A percentile compares a stretch with the other conserved stretches of the same genome.
Evolutionary conservation across 495 filamentous ascomycete species (phyloP).

Genomic region (Lasiosphaeria hispida): DNA sequence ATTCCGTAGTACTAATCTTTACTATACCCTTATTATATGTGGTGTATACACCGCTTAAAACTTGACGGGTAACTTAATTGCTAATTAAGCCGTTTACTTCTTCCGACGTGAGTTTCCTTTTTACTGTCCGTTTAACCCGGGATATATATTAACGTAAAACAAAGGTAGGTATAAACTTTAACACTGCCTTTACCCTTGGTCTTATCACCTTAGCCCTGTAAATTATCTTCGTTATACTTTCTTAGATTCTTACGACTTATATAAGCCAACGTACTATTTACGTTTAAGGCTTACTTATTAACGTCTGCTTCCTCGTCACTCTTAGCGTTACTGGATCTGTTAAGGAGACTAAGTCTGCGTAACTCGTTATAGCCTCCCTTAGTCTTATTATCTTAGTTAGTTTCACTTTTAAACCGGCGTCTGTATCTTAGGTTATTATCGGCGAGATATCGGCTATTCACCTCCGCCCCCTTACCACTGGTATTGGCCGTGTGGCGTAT

Average conservation of each 20-base stretch:
- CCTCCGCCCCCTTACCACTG: constrained; percentile 56
- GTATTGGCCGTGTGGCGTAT: constrained; percentile 52
- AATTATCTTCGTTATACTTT: constrained; percentile 51
- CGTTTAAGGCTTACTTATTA: constrained; percentile 43
- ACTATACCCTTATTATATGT: constrained; percentile 49
- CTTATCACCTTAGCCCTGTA: constrained; percentile 53
- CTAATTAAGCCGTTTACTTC: too few relatives aligned
- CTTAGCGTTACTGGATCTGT: constrained; percentile 51
- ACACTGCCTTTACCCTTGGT: constrained; percentile 43
- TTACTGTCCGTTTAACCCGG: too few relatives aligned
- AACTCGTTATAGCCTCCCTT: constrained; percentile 49
- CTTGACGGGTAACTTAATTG: too few relatives aligned
- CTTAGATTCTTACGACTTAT: constrained; percentile 47
- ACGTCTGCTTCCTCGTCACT: constrained; percentile 33
- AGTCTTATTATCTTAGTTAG: constrained; percentile 56
- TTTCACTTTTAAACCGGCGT: constrained; percentile 51
- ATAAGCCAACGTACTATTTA: constrained; percentile 50
- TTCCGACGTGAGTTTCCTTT: too few relatives aligned
- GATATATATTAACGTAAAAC: too few relatives aligned
- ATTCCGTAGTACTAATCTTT: constrained; percentile 41
- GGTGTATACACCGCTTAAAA: too few relatives aligned
- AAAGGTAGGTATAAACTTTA: constrained; percentile 36
- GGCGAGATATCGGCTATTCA: constrained; percentile 57
- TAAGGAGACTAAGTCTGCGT: constrained; percentile 30
- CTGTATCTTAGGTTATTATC: constrained; percentile 57